Base-by-base conservation (phyloP, 2,329 filamentous ascomycete genomes). In the Aplosporella prunicola region DNA sequence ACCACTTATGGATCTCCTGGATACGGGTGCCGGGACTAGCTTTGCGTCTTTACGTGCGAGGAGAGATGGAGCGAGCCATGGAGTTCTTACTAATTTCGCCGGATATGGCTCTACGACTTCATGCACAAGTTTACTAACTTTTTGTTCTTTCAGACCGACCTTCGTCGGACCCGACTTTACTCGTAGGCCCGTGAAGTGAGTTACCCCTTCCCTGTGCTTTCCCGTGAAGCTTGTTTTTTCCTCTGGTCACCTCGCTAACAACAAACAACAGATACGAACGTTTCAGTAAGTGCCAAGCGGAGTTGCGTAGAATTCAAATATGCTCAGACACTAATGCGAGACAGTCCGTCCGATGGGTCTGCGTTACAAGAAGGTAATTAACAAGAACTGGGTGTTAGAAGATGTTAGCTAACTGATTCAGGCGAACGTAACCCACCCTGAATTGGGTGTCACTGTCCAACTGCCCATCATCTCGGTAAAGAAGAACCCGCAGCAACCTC, bases 151-250 rank as follows among this genome's bases (percentile, higher is more conserved):
- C 11, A 83, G 87, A 64, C 81, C 82, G 8, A 87, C 85, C 0
- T 96, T 96, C 60, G 89, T 96, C 15, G 89, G 88, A 0, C 77
- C 76, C 22, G 87, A 93, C 51, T 95, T 94, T 61, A 95, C 88
- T 3, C 71, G 87, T 55, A 68, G 87, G 37, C 88, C 91, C 11
- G 86, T 91, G 51, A 94, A 86, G 60, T 76, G n/a, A n/a, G n/a
- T n/a, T n/a, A 74, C 56, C 76, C n/a, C n/a, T n/a, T n/a, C n/a
- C n/a, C 81, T 66, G 56, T 56, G 38, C 58, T 37, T 11, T n/a
- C 31, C 17, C n/a, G n/a, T n/a, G 23, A 9, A 25, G 23, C 23
- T 9, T 25, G 9, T 25, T 25, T n/a, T n/a, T n/a, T n/a, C n/a
- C n/a, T n/a, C n/a, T n/a, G n/a, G n/a, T n/a, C n/a, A n/a, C n/a